These are phyloP conservation scores for Acacia pycnantha DNA, from an alignment of 331 rosid species.

Conservation along the genomic window DNA sequence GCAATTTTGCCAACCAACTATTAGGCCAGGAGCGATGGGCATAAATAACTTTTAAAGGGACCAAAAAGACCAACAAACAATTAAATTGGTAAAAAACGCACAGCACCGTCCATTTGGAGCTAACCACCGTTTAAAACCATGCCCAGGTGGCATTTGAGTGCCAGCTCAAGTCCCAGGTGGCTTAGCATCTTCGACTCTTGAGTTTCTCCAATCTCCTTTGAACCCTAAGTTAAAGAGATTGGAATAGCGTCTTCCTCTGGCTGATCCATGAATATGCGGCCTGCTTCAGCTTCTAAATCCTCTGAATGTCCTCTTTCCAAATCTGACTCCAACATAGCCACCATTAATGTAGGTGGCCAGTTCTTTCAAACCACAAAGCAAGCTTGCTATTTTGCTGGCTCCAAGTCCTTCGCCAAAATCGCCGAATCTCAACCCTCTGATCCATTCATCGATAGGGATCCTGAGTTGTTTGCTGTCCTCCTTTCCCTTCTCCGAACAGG, in stretches of 20 bases:
- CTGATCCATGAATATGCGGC: constrained; percentile 41
- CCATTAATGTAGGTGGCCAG: constrained; percentile 86
- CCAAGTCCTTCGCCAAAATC: constrained; percentile 53
- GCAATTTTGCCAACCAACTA: too few relatives aligned
- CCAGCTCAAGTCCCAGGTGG: too few relatives aligned
- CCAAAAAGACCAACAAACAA: too few relatives aligned
- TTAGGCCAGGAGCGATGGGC: too few relatives aligned
- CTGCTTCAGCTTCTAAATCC: constrained; percentile 36
- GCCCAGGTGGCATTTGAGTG: too few relatives aligned
- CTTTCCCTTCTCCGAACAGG: constrained; percentile 94
- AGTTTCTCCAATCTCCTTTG: neutral
- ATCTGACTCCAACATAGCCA: constrained; percentile 59
- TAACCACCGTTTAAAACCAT: too few relatives aligned
- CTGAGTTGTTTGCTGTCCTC: constrained; percentile 73
- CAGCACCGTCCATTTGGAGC: too few relatives aligned
- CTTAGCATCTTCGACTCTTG: neutral
- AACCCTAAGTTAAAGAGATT: neutral
- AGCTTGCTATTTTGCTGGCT: constrained; percentile 66
- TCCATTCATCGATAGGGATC: constrained; percentile 88
- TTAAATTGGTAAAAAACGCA: too few relatives aligned
- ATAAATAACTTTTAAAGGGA: too few relatives aligned
- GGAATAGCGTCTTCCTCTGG: neutral
- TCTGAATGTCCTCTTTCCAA: constrained; percentile 26
- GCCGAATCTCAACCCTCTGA: constrained; percentile 17
- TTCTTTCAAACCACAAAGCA: constrained; percentile 91